phyloP scores from a whole-genome alignment of 2,329 filamentous ascomycete genomes.

The Beauveria sp. region DNA sequence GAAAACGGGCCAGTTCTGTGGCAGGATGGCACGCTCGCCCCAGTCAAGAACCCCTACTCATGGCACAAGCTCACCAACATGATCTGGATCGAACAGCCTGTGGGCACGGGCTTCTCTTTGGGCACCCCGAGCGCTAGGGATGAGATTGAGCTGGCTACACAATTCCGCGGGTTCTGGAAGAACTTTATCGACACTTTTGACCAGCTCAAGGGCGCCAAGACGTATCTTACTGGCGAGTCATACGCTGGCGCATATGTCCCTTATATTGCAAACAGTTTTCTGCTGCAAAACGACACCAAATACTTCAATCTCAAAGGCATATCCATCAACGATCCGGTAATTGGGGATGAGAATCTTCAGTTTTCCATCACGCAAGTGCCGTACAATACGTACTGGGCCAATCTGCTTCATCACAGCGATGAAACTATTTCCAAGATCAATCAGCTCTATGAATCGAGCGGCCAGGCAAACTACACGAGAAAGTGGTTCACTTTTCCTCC shows the following conservation, averaged over 20 bases:
- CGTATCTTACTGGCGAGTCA: conserved; percentile 64
- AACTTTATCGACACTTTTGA: conserved; percentile 62
- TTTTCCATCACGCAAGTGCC: conserved; percentile 42
- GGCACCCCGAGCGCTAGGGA: conserved; percentile 56
- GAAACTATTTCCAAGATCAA: conserved; percentile 46
- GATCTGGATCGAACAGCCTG: conserved; percentile 65
- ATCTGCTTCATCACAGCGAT: conserved; percentile 57
- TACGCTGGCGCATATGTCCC: conserved; percentile 62
- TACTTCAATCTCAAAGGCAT: conserved; percentile 64
- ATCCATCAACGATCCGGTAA: conserved; percentile 64
- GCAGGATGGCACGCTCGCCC: conserved; percentile 61
- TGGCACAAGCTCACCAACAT: conserved; percentile 73
- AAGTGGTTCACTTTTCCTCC: conserved; percentile 64
- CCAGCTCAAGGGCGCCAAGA: conserved; percentile 49
- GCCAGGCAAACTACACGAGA: conserved; percentile 52
- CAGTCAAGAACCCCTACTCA: conserved; percentile 58
- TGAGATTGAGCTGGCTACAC: conserved; percentile 54
- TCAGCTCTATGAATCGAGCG: conserved; percentile 47
- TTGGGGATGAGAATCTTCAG: conserved; percentile 42
- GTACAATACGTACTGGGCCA: conserved; percentile 53
- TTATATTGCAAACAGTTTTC: conserved; percentile 66
- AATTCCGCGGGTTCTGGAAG: conserved; percentile 67
- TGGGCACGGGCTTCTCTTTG: conserved; percentile 60
- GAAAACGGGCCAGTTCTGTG: conserved; percentile 70
- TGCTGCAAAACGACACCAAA: conserved; percentile 55